Conservation (phyloP, 2,329 filamentous ascomycete species). For the Beauveria asiatica region DNA sequence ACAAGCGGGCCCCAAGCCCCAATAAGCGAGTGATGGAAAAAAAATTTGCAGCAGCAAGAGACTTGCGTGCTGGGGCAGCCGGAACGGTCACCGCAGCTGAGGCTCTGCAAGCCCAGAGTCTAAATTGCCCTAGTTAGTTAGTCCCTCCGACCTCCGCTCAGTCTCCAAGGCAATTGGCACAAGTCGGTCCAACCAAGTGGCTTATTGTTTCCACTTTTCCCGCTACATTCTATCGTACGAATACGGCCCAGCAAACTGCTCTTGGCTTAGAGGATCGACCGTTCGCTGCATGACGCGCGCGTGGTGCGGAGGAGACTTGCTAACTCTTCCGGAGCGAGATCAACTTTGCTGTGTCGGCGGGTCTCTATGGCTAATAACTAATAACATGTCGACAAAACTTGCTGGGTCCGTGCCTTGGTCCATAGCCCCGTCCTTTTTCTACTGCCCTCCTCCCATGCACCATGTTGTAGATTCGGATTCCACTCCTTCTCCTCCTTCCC, state of each 20-base stretch:
- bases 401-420: neutral
- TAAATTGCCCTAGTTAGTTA: neutral
- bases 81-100: neutral
- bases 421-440: neutral
- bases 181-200: neutral
- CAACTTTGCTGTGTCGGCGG: neutral
- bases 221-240: neutral
- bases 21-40: neutral
- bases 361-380: neutral
- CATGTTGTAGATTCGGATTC: neutral
- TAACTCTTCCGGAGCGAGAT: conserved; percentile 4
- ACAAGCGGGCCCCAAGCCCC: neutral
- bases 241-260: neutral
- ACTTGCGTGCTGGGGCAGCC: neutral
- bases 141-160: neutral
- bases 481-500: neutral
- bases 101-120: conserved; percentile 8
- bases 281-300: conserved; percentile 2
- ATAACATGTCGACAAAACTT: neutral
- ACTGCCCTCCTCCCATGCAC: neutral
- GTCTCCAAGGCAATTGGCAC: neutral
- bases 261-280: neutral
- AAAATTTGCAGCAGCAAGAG: neutral
- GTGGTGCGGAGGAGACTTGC: conserved; percentile 5
- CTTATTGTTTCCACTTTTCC: neutral